These are phyloP conservation scores for Ascochyta koolunga DNA, from an alignment of 2,329 filamentous ascomycete genomes.

Conservation along the genomic window DNA sequence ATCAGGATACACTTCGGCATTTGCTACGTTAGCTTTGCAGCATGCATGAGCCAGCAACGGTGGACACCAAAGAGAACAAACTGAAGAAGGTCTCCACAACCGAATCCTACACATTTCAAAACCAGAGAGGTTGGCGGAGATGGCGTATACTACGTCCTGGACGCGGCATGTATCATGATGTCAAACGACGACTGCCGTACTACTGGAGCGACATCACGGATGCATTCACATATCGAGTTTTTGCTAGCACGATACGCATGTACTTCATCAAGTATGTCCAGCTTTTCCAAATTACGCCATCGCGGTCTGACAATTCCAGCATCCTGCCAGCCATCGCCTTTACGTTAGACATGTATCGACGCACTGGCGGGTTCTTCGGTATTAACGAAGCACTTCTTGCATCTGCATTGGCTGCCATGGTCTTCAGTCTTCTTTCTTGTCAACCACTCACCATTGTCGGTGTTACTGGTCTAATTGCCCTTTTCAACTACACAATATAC, in stretches of 20 bases:
- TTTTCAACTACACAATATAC: constrained; percentile 67
- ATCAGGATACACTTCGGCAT: not conserved
- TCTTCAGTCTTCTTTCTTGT: constrained; percentile 59
- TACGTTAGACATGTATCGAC: constrained; percentile 63
- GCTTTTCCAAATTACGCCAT: no score
- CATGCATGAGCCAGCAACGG: not conserved
- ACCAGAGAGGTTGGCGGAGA: constrained; percentile 49
- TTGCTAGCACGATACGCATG: constrained; percentile 63
- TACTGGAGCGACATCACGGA: constrained; percentile 63
- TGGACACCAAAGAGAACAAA: not conserved
- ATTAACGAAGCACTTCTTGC: constrained; percentile 63
- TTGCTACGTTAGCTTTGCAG: not conserved
- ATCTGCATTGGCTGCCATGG: constrained; percentile 61
- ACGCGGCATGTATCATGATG: constrained; percentile 62
- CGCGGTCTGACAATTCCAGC: constrained; percentile 32
- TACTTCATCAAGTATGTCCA: constrained; percentile 61
- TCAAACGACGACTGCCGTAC: constrained; percentile 59
- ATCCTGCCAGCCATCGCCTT: constrained; percentile 65
- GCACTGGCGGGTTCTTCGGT: constrained; percentile 61
- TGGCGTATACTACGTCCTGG: constrained; percentile 53
- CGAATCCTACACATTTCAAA: constrained; percentile 45
- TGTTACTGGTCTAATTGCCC: constrained; percentile 57
- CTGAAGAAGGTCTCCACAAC: constrained; percentile 28
- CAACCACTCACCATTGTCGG: constrained; percentile 65
- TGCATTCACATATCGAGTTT: constrained; percentile 60